Conservation (phyloP, 2,329 filamentous ascomycete species). For the Beauveria caledonica region DNA sequence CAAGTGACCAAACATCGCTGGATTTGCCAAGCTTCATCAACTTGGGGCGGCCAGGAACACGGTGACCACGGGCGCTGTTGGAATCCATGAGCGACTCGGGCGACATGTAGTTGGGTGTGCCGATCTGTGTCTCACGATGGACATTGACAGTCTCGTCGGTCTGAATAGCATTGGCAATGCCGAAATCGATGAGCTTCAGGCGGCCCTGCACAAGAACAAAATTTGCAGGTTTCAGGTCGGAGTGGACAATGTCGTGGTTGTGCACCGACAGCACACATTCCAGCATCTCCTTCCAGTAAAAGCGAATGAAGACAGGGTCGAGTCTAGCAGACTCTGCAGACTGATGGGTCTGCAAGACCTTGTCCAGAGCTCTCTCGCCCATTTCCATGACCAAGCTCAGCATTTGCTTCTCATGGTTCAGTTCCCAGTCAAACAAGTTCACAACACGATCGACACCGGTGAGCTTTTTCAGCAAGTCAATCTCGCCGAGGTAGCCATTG, state of each 20-base stretch:
- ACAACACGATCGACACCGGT: constrained; percentile 84
- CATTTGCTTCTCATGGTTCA: constrained; percentile 85
- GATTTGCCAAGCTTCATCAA: constrained; percentile 95
- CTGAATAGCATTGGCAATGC: constrained; percentile 95
- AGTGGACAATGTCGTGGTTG: constrained; percentile 86
- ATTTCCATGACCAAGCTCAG: constrained; percentile 95
- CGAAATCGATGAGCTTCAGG: constrained; percentile 95
- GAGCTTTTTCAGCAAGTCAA: constrained; percentile 77
- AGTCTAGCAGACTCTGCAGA: constrained; percentile 67
- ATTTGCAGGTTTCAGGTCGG: constrained; percentile 93
- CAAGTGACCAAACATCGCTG: constrained; percentile 90
- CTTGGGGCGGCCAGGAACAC: constrained; percentile 45
- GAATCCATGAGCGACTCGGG: constrained; percentile 88
- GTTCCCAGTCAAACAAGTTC: constrained; percentile 81
- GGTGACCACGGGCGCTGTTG: constrained; percentile 52
- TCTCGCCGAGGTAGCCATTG: constrained; percentile 87
- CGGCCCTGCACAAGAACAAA: constrained; percentile 87
- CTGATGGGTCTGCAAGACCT: constrained; percentile 66
- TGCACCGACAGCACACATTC: constrained; percentile 90
- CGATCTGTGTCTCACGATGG: constrained; percentile 88
- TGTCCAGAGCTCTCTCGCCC: constrained; percentile 87
- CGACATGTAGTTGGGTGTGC: constrained; percentile 98
- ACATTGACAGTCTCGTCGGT: constrained; percentile 95
- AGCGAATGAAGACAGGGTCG: constrained; percentile 87
- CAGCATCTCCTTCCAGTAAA: constrained; percentile 99